Conservation (phyloP, 805 yeast species). For the Diddensiella santjacobensis region DNA sequence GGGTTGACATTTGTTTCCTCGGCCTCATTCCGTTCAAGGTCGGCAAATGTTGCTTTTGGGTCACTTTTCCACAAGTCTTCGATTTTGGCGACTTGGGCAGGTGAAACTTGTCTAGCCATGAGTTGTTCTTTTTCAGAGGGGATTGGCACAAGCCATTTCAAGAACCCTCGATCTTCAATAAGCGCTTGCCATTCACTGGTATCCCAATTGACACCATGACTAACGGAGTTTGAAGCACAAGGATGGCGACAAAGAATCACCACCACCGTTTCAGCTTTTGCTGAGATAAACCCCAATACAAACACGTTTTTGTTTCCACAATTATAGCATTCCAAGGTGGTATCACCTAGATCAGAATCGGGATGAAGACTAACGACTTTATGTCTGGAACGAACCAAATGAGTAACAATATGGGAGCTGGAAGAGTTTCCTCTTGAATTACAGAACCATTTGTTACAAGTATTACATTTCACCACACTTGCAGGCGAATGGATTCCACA, state of each 20-base stretch:
- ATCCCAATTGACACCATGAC: constrained; percentile 82
- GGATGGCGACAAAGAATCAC: constrained; percentile 85
- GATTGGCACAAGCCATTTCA: constrained; percentile 74
- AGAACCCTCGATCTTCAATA: constrained; percentile 71
- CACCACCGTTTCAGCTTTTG: constrained; percentile 80
- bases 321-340: constrained; percentile 81
- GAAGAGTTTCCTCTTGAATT: constrained; percentile 58
- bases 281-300: constrained; percentile 79
- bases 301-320: constrained; percentile 83
- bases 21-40: constrained; percentile 46
- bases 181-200: constrained; percentile 82
- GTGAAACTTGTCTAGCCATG: constrained; percentile 53
- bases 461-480: constrained; percentile 69
- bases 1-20: constrained; percentile 63
- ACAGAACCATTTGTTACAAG: constrained; percentile 87
- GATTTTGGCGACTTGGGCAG: constrained; percentile 62
- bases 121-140: constrained; percentile 64
- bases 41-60: constrained; percentile 66
- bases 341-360: constrained; percentile 82
- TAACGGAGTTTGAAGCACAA: constrained; percentile 46
- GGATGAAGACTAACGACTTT: constrained; percentile 69
- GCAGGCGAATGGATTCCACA: constrained; percentile 68
- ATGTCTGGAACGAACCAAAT: constrained; percentile 77
- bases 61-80: constrained; percentile 81
- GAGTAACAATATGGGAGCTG: constrained; percentile 81